A percentile compares a stretch with the other conserved stretches of the same genome.
Evolutionary conservation across 108 stramenopile genomes (phyloP).

Genomic region (Aurantiochytrium sp.): DNA sequence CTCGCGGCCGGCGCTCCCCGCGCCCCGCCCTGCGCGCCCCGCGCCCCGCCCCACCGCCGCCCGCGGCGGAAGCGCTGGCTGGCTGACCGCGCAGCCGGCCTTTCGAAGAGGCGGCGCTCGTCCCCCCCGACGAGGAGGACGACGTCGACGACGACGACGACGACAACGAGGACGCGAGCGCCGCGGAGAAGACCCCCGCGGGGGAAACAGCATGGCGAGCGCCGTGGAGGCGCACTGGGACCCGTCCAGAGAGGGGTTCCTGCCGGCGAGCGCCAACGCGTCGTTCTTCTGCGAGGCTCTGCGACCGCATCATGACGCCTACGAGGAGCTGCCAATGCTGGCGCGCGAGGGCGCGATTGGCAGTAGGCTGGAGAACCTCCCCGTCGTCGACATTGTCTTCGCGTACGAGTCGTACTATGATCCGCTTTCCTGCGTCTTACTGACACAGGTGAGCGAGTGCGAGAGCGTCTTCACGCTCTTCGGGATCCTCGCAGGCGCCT

Average conservation of each 20-base stretch:
- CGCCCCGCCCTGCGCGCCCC: too few relatives aligned
- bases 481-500: constrained; percentile 9
- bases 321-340: background rate
- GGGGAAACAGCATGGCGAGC: too few relatives aligned
- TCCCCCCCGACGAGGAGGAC: too few relatives aligned
- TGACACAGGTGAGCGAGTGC: background rate
- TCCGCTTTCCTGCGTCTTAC: background rate
- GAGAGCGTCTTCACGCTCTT: constrained; percentile 16
- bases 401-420: background rate
- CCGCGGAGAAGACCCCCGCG: too few relatives aligned
- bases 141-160: too few relatives aligned
- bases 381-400: background rate
- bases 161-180: too few relatives aligned
- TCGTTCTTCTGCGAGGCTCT: background rate
- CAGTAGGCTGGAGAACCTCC: background rate
- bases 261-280: background rate
- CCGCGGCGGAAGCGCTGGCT: too few relatives aligned
- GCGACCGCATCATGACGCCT: background rate
- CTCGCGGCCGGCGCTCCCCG: too few relatives aligned
- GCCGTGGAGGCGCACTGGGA: background rate
- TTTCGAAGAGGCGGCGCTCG: too few relatives aligned
- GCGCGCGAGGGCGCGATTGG: background rate
- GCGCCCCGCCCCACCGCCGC: too few relatives aligned
- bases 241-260: background rate
- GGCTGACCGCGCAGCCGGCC: too few relatives aligned